Evolutionary conservation across 2,329 filamentous ascomycete genomes (phyloP), one percentile per base, ranked within the genome.

Genomic region (Lachnum nothofagi): DNA sequence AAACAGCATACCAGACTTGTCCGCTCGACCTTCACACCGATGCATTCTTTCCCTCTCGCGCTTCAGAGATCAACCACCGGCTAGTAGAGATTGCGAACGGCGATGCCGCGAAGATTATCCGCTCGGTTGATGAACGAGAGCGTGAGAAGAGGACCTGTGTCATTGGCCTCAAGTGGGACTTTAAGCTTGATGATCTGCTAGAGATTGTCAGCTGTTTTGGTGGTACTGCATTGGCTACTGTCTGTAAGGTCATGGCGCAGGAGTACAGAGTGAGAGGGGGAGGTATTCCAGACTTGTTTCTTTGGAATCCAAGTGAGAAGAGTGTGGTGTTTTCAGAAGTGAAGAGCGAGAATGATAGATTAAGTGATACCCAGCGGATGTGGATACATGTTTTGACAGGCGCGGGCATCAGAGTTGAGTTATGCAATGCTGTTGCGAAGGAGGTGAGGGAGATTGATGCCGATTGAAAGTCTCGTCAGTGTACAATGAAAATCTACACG

Each of bases 381-480:
- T 98, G 93, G 93, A 95, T 97, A 61, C 88, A 97, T 73, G 89
- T 96, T 6, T 75, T 98, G 45, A 85, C 83, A 6, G 84, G 85
- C 1, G 90, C 91, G 1, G 91, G 93, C 2, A 78, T 97, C 33
- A 80, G 77, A 58, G 91, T 97, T 23, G 91, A 95, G 60, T 73
- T 97, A 56, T 94, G 79, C 63, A 79, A 82, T 64, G 80, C 79
- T 24, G 56, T 65, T 16, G 65, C 64, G 10, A 65, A 39, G 48
- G 63, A 67, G 37, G 54, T 65, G 2, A 63, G 46, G 39, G 46
- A 62, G 44, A 38, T 63, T 40, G 37, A 53, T 44, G 49, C 34
- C 34, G 44, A 29, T 12, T 57, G 41, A 47, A 19, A 40, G 6
- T 27, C 25, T 27, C 25, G 12, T 27, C n/a, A 27, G 6, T 27